Percentiles rank a stretch among this genome's conserved stretches.
Conservation (phyloP, 139 green algal species). For the Spirogloea muscicola region DNA sequence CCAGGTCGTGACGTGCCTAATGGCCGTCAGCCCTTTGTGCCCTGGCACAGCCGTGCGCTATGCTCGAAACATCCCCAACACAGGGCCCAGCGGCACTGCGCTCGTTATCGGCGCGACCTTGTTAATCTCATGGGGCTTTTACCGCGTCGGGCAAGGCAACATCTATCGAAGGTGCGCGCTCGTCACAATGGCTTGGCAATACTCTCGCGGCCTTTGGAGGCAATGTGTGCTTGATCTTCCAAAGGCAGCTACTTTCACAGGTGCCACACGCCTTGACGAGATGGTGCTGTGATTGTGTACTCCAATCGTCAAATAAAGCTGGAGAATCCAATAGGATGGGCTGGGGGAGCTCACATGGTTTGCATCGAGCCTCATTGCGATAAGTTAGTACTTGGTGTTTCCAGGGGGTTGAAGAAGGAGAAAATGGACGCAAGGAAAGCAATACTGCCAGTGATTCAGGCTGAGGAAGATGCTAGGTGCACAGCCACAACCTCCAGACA, state of each 20-base stretch:
- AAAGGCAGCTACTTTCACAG: not conserved
- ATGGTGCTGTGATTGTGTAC: not conserved
- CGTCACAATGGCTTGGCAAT: not conserved
- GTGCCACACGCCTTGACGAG: not conserved
- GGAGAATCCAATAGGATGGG: no score
- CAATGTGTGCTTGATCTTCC: not conserved
- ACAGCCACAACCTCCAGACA: no score
- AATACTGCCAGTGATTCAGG: slow-evolving; percentile 46
- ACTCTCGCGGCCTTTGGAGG: not conserved
- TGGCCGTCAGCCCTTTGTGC: not conserved
- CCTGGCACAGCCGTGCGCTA: slow-evolving; percentile 43
- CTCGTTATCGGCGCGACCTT: slow-evolving; percentile 14
- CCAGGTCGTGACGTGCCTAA: not conserved
- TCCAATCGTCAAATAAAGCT: no score
- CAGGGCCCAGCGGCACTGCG: slow-evolving; percentile 22
- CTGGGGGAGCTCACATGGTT: no score
- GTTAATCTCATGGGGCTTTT: no score
- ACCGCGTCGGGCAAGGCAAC: slow-evolving; percentile 46
- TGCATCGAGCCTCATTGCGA: no score
- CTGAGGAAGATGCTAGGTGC: slow-evolving; percentile 43
- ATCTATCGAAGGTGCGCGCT: slow-evolving; percentile 33
- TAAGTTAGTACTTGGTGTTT: slow-evolving; percentile 1
- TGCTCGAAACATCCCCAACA: slow-evolving; percentile 43
- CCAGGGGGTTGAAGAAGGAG: slow-evolving; percentile 47
- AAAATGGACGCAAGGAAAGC: slow-evolving; percentile 42